Percentiles rank a stretch among this genome's conserved stretches.
Evolutionary conservation across 768 basidiomycete genomes (phyloP).

Genomic region (Russula foetens): DNA sequence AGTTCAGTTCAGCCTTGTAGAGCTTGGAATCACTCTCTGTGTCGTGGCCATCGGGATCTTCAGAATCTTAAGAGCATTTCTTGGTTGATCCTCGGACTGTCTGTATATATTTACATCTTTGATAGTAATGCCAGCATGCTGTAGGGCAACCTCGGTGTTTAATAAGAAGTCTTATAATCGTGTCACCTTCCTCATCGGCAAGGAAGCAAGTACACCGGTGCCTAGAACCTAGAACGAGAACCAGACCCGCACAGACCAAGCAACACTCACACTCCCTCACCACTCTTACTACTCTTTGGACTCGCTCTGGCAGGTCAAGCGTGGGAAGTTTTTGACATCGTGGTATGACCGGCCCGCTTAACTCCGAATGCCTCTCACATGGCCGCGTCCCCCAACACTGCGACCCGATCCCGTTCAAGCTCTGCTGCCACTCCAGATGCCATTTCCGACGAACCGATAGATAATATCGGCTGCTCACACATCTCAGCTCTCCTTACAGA

Average conservation of each 20-base stretch:
- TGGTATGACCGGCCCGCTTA: background rate
- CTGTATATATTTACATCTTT: background rate
- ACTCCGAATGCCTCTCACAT: background rate
- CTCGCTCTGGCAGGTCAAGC: too few relatives aligned
- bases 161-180: conserved; percentile 7
- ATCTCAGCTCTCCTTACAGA: conserved; percentile 32
- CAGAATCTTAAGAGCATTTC: background rate
- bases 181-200: conserved; percentile 7
- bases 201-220: background rate
- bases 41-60: background rate
- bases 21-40: background rate
- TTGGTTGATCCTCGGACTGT: conserved; percentile 1
- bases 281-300: too few relatives aligned
- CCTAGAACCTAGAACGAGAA: too few relatives aligned
- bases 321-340: background rate
- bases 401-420: conserved; percentile 6
- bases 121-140: background rate
- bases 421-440: conserved; percentile 9
- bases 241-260: too few relatives aligned
- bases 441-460: conserved; percentile 5
- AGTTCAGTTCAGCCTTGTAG: background rate
- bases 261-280: too few relatives aligned
- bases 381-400: conserved; percentile 13
- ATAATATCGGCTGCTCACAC: conserved; percentile 32
- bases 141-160: background rate